These are phyloP conservation scores for Colletotrichum orbiculare DNA, from an alignment of 2,329 filamentous ascomycete genomes.

Conservation along the genomic window DNA sequence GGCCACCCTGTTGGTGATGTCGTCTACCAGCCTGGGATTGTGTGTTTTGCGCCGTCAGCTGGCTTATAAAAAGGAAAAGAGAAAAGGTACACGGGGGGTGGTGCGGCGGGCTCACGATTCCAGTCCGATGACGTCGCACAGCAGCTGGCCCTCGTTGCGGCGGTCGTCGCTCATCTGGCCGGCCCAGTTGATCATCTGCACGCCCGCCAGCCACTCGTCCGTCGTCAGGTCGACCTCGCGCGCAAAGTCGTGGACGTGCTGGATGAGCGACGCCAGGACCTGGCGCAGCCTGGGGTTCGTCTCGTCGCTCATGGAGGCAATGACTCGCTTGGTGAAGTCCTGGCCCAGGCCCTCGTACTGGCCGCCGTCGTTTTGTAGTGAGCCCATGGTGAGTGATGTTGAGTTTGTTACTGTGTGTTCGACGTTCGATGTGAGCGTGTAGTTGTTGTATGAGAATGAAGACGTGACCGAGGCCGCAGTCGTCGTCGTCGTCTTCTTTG, in stretches of 20 bases:
- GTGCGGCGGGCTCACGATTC: slow-evolving; percentile 63
- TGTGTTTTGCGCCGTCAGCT: too few relatives aligned
- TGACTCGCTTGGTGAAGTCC: slow-evolving; percentile 77
- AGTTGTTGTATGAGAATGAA: neutral
- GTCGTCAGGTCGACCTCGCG: slow-evolving; percentile 82
- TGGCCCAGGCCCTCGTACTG: slow-evolving; percentile 43
- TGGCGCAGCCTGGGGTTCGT: slow-evolving; percentile 75
- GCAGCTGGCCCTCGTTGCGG: slow-evolving; percentile 79
- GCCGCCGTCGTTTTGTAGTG: slow-evolving; percentile 24
- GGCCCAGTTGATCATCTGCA: slow-evolving; percentile 67
- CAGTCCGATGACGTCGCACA: slow-evolving; percentile 79
- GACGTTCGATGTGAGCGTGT: neutral
- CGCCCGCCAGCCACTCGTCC: slow-evolving; percentile 82
- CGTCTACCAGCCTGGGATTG: slow-evolving; percentile 71
- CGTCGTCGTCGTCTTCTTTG: too few relatives aligned
- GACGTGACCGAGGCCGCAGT: too few relatives aligned
- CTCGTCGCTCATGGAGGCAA: slow-evolving; percentile 79
- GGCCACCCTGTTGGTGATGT: slow-evolving; percentile 78
- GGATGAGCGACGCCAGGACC: slow-evolving; percentile 75
- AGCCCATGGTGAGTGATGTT: slow-evolving; percentile 20
- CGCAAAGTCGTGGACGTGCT: slow-evolving; percentile 84
- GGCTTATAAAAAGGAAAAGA: too few relatives aligned
- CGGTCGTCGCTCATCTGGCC: slow-evolving; percentile 76
- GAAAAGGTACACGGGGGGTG: too few relatives aligned
- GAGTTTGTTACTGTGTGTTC: neutral